These are phyloP conservation scores for Steccherinum ochraceum DNA, from an alignment of 768 basidiomycete species.

Conservation along the genomic window DNA sequence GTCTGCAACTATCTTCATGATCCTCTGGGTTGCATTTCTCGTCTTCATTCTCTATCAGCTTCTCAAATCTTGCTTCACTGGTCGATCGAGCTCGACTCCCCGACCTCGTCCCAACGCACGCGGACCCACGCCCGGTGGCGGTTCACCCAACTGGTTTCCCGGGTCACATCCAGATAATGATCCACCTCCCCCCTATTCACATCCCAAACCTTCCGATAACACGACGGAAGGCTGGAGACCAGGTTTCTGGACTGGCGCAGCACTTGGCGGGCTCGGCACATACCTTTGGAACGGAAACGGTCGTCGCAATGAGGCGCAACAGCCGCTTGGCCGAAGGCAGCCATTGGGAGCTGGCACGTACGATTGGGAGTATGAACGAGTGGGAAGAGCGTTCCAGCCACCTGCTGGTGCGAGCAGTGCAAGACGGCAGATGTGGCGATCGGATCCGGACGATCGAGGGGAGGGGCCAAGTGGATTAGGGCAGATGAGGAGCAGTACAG, in stretches of 20 bases:
- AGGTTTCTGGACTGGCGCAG: slow-evolving; percentile 85
- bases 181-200: slow-evolving; percentile 54
- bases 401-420: slow-evolving; percentile 16
- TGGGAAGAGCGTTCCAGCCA: too few relatives aligned
- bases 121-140: slow-evolving; percentile 15
- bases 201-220: slow-evolving; percentile 22
- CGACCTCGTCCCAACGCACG: slow-evolving; percentile 25
- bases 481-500: slow-evolving; percentile 68
- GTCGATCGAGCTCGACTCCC: slow-evolving; percentile 19
- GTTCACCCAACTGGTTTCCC: slow-evolving; percentile 46
- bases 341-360: too few relatives aligned
- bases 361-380: slow-evolving; percentile 54
- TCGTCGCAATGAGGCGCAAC: slow-evolving; percentile 18
- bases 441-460: too few relatives aligned
- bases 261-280: slow-evolving; percentile 63
- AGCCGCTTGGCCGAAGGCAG: slow-evolving; percentile 19
- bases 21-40: slow-evolving; percentile 51
- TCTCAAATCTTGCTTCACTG: slow-evolving; percentile 46
- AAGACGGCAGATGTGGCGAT: slow-evolving; percentile 21
- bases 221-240: slow-evolving; percentile 43
- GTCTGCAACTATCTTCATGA: slow-evolving; percentile 43
- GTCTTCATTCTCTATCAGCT: slow-evolving; percentile 51
- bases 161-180: slow-evolving; percentile 28
- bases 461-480: slow-evolving; percentile 70
- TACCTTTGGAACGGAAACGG: slow-evolving; percentile 43